These are phyloP conservation scores for Solanum clarkiae DNA, from an alignment of 257 asterid species.

Conservation along the genomic window DNA sequence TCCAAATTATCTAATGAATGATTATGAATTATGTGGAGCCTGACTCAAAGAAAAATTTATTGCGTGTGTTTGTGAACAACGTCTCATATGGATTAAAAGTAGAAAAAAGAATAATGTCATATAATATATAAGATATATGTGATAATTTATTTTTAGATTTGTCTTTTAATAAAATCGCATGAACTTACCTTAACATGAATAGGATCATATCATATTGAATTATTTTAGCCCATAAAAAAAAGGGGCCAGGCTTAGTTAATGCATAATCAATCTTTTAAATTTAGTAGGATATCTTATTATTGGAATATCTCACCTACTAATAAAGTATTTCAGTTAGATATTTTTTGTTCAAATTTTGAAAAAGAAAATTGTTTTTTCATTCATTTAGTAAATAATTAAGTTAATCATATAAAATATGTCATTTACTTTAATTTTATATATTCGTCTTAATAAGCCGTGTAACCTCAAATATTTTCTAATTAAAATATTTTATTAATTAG, in stretches of 20 bases:
- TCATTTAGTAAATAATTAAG: no score
- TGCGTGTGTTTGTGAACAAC: background rate
- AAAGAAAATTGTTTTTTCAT: no score
- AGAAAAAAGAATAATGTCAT: no score
- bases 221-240: background rate
- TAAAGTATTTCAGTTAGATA: no score
- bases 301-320: background rate
- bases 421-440: background rate
- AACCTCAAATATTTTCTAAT: background rate
- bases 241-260: background rate
- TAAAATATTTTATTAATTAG: no score
- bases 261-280: background rate
- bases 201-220: background rate
- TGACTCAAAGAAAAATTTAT: no score
- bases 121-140: background rate
- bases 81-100: background rate
- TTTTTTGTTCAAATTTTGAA: no score
- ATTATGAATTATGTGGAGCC: background rate
- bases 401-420: background rate
- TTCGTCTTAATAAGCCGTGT: background rate
- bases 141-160: background rate
- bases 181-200: background rate
- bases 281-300: no score
- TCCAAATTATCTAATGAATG: background rate
- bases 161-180: no score